Conservation (phyloP, 768 basidiomycete species). For the Tylopilus sp. region DNA sequence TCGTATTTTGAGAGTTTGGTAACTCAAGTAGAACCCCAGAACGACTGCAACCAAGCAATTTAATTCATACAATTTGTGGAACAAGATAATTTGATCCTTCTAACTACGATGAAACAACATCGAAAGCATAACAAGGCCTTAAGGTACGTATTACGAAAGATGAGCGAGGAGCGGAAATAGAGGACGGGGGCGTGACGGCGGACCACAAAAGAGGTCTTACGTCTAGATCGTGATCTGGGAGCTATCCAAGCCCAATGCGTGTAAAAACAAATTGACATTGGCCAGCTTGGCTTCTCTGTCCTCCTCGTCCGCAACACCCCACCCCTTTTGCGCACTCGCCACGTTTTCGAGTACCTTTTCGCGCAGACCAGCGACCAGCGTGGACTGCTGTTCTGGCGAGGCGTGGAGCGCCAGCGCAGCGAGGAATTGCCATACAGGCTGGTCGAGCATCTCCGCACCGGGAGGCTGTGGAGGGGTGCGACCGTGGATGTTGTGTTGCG, state of each 20-base stretch:
- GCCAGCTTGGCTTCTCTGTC: constrained; percentile 74
- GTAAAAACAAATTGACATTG: constrained; percentile 90
- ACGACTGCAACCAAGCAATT: constrained; percentile 7
- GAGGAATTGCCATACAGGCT: constrained; percentile 94
- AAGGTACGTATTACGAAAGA: constrained; percentile 1
- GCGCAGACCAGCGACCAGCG: constrained; percentile 78
- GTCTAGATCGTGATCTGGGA: constrained; percentile 61
- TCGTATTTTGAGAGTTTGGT: neutral
- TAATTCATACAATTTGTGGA: constrained; percentile 17
- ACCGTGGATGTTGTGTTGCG: constrained; percentile 36
- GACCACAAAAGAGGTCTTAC: neutral
- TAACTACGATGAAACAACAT: constrained; percentile 7
- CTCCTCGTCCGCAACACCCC: constrained; percentile 62
- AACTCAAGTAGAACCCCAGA: neutral
- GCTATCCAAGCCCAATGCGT: constrained; percentile 69
- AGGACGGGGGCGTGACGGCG: no score
- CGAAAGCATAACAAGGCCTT: constrained; percentile 1
- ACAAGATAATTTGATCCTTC: constrained; percentile 21
- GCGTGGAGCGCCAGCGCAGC: constrained; percentile 86
- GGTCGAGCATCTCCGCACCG: constrained; percentile 65
- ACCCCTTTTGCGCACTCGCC: constrained; percentile 70
- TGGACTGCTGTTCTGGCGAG: constrained; percentile 81
- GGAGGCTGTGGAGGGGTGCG: constrained; percentile 64
- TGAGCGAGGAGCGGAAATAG: neutral
- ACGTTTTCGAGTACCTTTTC: constrained; percentile 96